Evolutionary conservation across 2,329 filamentous ascomycete species (phyloP).

Genomic region (Xylariales sp.): DNA sequence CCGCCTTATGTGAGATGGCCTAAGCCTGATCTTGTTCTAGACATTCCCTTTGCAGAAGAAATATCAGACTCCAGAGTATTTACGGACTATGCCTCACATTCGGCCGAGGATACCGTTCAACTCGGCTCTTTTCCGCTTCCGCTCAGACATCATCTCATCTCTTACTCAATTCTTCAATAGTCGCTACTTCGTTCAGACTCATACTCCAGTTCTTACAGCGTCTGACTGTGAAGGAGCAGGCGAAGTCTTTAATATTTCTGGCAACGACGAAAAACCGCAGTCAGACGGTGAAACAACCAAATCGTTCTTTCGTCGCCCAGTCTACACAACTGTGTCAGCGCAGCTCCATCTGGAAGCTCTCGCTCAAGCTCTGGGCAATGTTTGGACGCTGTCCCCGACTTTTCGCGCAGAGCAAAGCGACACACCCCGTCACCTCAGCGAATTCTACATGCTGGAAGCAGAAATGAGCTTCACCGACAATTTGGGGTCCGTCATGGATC

Average conservation of each 20-base stretch:
- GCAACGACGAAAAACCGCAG: constrained; percentile 28
- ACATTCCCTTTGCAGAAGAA: constrained; percentile 95
- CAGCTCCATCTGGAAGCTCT: constrained; percentile 93
- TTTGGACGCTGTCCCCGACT: constrained; percentile 91
- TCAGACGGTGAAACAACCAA: constrained; percentile 34
- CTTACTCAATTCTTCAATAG: constrained; percentile 71
- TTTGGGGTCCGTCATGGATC: constrained; percentile 66
- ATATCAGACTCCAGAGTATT: constrained; percentile 83
- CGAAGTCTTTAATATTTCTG: constrained; percentile 76
- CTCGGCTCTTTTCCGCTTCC: constrained; percentile 72
- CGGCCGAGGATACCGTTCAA: constrained; percentile 78
- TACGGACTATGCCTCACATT: constrained; percentile 84
- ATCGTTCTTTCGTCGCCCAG: constrained; percentile 77
- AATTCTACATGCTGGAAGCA: constrained; percentile 98
- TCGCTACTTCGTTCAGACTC: constrained; percentile 72
- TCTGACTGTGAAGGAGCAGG: constrained; percentile 97
- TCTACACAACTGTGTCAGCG: constrained; percentile 92
- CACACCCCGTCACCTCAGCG: constrained; percentile 87
- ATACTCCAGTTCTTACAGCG: constrained; percentile 91
- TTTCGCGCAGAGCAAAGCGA: constrained; percentile 93
- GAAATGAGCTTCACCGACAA: constrained; percentile 76
- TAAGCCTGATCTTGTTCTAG: constrained; percentile 38
- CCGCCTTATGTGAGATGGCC: constrained; percentile 7
- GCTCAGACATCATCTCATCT: constrained; percentile 72
- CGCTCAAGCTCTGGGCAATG: constrained; percentile 79